Conservation (phyloP, 108 stramenopile genomes). For the Cylindrotheca closterium region DNA sequence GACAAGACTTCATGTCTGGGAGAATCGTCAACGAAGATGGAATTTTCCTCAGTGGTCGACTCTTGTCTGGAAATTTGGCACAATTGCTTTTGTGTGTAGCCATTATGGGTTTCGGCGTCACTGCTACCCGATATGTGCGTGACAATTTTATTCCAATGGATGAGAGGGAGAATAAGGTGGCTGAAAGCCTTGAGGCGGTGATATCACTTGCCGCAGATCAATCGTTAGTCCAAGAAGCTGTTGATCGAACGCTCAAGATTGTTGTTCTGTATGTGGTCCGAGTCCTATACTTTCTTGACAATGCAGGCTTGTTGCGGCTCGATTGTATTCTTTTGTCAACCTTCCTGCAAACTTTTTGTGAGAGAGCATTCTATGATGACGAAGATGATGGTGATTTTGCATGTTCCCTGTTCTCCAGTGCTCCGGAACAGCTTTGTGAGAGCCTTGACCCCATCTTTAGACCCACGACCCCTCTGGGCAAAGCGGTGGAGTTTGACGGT, state of each 20-base stretch:
- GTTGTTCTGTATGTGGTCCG: neutral
- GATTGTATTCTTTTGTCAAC: neutral
- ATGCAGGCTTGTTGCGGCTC: neutral
- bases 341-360: neutral
- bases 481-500: neutral
- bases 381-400: neutral
- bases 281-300: neutral
- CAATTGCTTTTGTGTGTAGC: neutral
- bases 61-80: neutral
- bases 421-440: neutral
- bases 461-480: neutral
- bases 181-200: neutral
- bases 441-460: neutral
- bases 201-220: neutral
- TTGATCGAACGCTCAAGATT: neutral
- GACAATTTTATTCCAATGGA: neutral
- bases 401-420: neutral
- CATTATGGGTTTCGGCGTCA: neutral
- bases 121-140: neutral
- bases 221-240: neutral
- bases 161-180: neutral
- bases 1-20: neutral
- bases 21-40: neutral
- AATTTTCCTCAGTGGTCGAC: neutral
- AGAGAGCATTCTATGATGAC: neutral